Conservation (phyloP, 495 filamentous ascomycete genomes). For the Tuber aestivum region DNA sequence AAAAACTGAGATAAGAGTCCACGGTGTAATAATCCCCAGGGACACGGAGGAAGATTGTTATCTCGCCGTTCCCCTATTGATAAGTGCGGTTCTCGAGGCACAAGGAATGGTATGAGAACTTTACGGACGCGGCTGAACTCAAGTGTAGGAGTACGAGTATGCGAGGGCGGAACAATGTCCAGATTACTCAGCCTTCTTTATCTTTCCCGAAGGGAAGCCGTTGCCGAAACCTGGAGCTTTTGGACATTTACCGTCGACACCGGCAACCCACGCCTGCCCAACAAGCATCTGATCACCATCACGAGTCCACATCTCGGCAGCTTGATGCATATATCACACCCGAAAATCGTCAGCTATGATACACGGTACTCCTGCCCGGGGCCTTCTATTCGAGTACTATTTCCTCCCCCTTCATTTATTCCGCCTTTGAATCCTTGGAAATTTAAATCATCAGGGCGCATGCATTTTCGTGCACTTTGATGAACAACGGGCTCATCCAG, state of each 20-base stretch:
- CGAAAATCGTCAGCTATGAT: neutral
- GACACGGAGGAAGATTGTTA: no score
- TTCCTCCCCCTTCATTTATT: neutral
- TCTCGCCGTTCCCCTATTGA: no score
- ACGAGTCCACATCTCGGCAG: neutral
- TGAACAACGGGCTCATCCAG: neutral
- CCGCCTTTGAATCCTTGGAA: neutral
- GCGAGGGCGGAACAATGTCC: neutral
- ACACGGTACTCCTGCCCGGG: neutral
- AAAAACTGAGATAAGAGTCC: no score
- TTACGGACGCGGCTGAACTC: no score
- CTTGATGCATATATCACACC: neutral
- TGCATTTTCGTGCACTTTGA: neutral
- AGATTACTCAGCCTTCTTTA: neutral
- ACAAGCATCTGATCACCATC: neutral
- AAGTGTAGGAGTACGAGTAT: no score
- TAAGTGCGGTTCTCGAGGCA: no score
- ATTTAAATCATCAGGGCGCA: neutral
- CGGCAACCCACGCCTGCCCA: neutral
- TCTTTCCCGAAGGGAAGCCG: slow-evolving; percentile 4
- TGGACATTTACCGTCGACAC: neutral
- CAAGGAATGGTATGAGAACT: no score
- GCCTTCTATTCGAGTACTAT: neutral
- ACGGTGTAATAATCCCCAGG: no score
- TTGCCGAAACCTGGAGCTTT: neutral